Evolutionary conservation across 2,329 filamentous ascomycete genomes (phyloP).

Genomic region (Microthyrium microscopicum): DNA sequence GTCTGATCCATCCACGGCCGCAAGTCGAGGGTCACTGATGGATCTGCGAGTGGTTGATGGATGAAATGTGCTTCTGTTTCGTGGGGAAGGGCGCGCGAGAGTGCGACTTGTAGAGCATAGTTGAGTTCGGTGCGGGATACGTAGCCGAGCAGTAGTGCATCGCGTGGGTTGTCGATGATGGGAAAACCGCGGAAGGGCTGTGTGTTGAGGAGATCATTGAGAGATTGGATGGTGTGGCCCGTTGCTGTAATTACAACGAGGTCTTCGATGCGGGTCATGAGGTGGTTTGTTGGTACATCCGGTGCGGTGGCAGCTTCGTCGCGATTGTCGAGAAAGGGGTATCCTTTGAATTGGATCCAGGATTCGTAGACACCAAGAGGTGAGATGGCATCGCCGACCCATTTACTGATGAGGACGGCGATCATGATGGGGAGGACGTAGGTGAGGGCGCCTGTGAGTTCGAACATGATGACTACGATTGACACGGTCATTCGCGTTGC

Average conservation of each 20-base stretch:
- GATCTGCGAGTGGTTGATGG: slow-evolving; percentile 68
- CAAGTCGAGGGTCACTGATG: slow-evolving; percentile 63
- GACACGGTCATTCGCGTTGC: slow-evolving; percentile 94
- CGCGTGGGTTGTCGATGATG: slow-evolving; percentile 61
- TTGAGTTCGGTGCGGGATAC: slow-evolving; percentile 81
- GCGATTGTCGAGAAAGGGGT: slow-evolving; percentile 85
- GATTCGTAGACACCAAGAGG: slow-evolving; percentile 90
- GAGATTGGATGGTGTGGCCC: slow-evolving; percentile 67
- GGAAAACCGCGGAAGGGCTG: slow-evolving; percentile 84
- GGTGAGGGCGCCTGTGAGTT: slow-evolving; percentile 22
- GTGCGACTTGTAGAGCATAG: slow-evolving; percentile 56
- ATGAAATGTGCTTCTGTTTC: slow-evolving; percentile 72
- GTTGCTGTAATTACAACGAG: slow-evolving; percentile 74
- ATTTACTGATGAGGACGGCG: slow-evolving; percentile 94
- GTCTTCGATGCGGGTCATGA: slow-evolving; percentile 89
- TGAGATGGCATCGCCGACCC: slow-evolving; percentile 91
- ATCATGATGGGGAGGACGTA: slow-evolving; percentile 99
- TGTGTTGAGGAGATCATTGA: slow-evolving; percentile 52
- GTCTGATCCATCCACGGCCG: slow-evolving; percentile 99
- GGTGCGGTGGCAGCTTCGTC: slow-evolving; percentile 50
- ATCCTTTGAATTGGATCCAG: slow-evolving; percentile 93
- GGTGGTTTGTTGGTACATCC: slow-evolving; percentile 67
- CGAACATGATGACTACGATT: slow-evolving; percentile 97
- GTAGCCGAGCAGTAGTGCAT: slow-evolving; percentile 74
- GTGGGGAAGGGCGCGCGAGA: slow-evolving; percentile 42